Evolutionary conservation across 306 rosid genomes (phyloP), one percentile per base, ranked within the genome.

Genomic region (Fagus sylvatica): DNA sequence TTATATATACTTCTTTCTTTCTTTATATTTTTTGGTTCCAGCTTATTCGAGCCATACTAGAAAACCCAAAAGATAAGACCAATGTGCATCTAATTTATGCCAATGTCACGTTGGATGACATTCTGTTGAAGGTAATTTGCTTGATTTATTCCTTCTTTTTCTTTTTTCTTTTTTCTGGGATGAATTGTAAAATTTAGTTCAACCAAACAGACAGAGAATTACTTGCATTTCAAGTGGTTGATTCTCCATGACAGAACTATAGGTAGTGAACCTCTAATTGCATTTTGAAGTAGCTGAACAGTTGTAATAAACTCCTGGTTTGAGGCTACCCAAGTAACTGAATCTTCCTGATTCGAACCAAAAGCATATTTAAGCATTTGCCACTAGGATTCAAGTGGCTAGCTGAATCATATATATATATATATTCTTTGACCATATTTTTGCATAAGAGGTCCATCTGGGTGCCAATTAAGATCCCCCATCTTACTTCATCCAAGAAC

Each of bases 21-120:
- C 2, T 37, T 17, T 28, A 30, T 34, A 32, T 30, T 5, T n/a
- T 39, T 39, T n/a, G 11, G 46, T 11, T n/a, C 46, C 84, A 92
- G 97, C 69, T 92, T 6, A 86, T 68, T 54, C 80, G 92, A 82
- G 97, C 91, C 74, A 89, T 92, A 60, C 51, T 90, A 79, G 93
- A 93, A 82, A 93, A 93, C 53, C 89, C 87, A 0, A 85, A 83
- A 39, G 97, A 93, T 77, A 87, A 69, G 42, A 90, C 97, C 1
- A 84, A 84, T 70, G 32, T 89, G 71, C 76, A 83, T 76, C 93
- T 93, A 40, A 59, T 93, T 49, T 90, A 89, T 17, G 96, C 90
- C 84, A 93, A 90, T 62, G 88, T 87, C 51, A 87, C 91, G 13
- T 84, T 73, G 71, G 93, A 86, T 4, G 97, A 93, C 83, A 89